These are phyloP conservation scores for Ceratocystis cubensis DNA, from an alignment of 2,329 filamentous ascomycete genomes.

Conservation along the genomic window DNA sequence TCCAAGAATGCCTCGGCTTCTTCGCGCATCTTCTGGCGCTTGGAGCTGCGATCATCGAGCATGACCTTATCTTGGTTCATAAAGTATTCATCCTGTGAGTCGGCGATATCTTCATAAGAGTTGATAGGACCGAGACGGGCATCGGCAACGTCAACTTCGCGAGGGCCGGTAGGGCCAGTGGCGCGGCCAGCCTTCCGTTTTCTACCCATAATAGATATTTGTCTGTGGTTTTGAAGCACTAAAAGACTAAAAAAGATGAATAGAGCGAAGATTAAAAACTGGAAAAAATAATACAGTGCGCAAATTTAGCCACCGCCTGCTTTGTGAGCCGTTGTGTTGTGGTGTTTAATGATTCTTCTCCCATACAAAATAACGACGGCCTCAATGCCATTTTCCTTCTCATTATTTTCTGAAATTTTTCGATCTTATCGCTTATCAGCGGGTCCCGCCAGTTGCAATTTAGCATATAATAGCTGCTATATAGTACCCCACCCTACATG, in stretches of 20 bases:
- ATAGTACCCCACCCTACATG: neutral
- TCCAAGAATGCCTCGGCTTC: slow-evolving; percentile 53
- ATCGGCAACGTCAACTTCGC: slow-evolving; percentile 43
- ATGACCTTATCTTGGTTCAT: slow-evolving; percentile 74
- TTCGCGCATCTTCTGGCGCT: slow-evolving; percentile 57
- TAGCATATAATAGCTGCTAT: neutral
- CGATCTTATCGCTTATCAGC: slow-evolving; percentile 18
- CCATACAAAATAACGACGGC: neutral
- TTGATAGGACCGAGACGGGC: slow-evolving; percentile 49
- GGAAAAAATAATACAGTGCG: neutral
- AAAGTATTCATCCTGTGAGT: slow-evolving; percentile 91
- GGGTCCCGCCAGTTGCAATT: slow-evolving; percentile 1
- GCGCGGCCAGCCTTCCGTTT: slow-evolving; percentile 57
- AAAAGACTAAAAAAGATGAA: neutral
- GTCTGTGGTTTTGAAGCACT: neutral
- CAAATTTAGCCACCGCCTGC: neutral
- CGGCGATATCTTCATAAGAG: slow-evolving; percentile 72
- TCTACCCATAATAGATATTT: slow-evolving; percentile 39
- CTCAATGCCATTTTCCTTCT: neutral
- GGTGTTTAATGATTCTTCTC: slow-evolving; percentile 2
- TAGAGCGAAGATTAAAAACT: neutral
- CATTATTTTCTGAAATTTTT: slow-evolving; percentile 16
- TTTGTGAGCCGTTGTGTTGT: neutral
- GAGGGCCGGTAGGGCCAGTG: slow-evolving; percentile 37
- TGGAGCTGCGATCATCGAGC: slow-evolving; percentile 65